Evolutionary conservation across 1,139 yeast genomes (phyloP).

Genomic region (Candida neerlandica): DNA sequence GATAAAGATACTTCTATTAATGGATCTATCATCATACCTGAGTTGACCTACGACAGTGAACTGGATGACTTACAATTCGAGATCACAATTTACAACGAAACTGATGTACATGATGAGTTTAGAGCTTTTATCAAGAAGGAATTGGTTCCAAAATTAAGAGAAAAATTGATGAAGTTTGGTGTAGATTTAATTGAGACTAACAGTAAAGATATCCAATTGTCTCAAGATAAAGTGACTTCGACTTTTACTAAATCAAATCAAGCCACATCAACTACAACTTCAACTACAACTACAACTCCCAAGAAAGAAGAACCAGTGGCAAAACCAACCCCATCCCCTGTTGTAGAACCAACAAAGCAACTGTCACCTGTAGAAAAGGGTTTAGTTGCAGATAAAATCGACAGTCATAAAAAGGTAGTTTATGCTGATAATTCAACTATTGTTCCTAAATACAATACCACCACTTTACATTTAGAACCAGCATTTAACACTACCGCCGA

Average conservation of each 20-base stretch:
- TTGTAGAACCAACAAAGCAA: too few relatives aligned
- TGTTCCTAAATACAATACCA: slow-evolving; percentile 72
- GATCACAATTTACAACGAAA: slow-evolving; percentile 66
- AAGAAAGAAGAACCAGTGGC: slow-evolving; percentile 18
- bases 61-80: slow-evolving; percentile 84
- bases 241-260: slow-evolving; percentile 69
- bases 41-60: slow-evolving; percentile 92
- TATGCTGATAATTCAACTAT: slow-evolving; percentile 6
- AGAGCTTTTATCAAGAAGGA: slow-evolving; percentile 58
- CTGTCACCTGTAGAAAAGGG: slow-evolving; percentile 6
- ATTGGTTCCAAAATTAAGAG: slow-evolving; percentile 71
- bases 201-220: slow-evolving; percentile 84
- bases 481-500: slow-evolving; percentile 86
- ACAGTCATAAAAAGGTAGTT: background rate
- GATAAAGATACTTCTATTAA: slow-evolving; percentile 38
- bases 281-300: background rate
- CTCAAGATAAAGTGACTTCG: slow-evolving; percentile 65
- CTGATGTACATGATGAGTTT: slow-evolving; percentile 52
- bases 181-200: slow-evolving; percentile 71
- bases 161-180: slow-evolving; percentile 66
- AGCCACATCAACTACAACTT: slow-evolving; percentile 13
- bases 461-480: slow-evolving; percentile 77
- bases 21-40: slow-evolving; percentile 86
- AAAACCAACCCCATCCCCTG: slow-evolving; percentile 12
- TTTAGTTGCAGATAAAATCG: slow-evolving; percentile 7